Evolutionary conservation across 306 rosid genomes (phyloP).

Genomic region (Rubus idaeus): DNA sequence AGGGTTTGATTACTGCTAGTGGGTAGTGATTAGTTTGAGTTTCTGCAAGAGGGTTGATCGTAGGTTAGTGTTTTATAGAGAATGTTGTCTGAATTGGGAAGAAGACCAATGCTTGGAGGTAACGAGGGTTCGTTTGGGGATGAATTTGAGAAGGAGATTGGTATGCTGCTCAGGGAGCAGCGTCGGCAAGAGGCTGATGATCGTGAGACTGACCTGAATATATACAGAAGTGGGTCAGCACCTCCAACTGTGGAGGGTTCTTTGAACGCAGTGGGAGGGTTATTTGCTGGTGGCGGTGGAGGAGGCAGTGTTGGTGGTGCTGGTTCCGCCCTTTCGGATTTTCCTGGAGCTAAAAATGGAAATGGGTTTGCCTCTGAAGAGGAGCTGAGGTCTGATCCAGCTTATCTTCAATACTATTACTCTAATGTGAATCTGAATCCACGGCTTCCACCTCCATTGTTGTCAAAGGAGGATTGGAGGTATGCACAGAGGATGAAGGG

Average conservation of each 20-base stretch:
- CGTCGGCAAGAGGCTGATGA: slow-evolving; percentile 73
- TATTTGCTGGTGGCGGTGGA: slow-evolving; percentile 45
- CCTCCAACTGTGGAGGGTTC: slow-evolving; percentile 95
- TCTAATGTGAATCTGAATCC: slow-evolving; percentile 84
- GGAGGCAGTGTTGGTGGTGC: slow-evolving; percentile 10
- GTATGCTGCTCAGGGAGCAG: slow-evolving; percentile 79
- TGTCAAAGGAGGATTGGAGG: slow-evolving; percentile 92
- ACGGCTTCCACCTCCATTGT: slow-evolving; percentile 80
- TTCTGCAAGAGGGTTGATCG: slow-evolving; percentile 15
- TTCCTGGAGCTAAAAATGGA: slow-evolving; percentile 49
- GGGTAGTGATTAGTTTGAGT: slow-evolving; percentile 21
- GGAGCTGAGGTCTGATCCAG: slow-evolving; percentile 92
- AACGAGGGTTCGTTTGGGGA: slow-evolving; percentile 85
- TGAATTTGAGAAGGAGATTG: slow-evolving; percentile 84
- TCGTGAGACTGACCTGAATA: slow-evolving; percentile 65
- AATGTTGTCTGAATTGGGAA: slow-evolving; percentile 83
- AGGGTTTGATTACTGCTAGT: slow-evolving; percentile 32
- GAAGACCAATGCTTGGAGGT: slow-evolving; percentile 70
- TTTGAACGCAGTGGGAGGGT: slow-evolving; percentile 72
- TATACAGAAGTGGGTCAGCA: slow-evolving; percentile 88
- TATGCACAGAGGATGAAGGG: slow-evolving; percentile 70
- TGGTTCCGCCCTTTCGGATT: slow-evolving; percentile 39
- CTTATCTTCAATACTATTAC: slow-evolving; percentile 72
- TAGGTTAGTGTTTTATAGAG: slow-evolving; percentile 11
- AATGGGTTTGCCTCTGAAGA: slow-evolving; percentile 76